A percentile compares a stretch with the other conserved stretches of the same genome.
phyloP scores from a whole-genome alignment of 768 basidiomycete genomes.

The Mycena rosella region DNA sequence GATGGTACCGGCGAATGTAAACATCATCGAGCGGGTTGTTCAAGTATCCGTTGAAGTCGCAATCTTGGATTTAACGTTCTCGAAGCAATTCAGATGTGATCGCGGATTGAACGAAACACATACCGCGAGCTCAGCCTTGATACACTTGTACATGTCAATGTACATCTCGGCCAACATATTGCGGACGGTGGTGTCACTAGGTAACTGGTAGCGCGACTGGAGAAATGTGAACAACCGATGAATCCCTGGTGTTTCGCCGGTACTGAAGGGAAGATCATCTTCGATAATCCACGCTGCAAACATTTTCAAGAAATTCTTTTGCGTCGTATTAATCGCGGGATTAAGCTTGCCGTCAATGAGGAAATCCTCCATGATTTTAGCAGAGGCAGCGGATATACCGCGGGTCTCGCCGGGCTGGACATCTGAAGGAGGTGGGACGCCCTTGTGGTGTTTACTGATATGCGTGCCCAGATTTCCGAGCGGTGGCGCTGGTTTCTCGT shows the following conservation, averaged over 20 bases:
- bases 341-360: constrained; percentile 50
- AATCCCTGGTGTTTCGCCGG: too few species aligned
- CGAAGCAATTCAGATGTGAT: not conserved
- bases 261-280: constrained; percentile 46
- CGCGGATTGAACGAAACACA: constrained; percentile 22
- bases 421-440: not conserved
- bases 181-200: constrained; percentile 43
- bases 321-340: constrained; percentile 40
- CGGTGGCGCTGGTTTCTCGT: not conserved
- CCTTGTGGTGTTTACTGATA: not conserved
- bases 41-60: constrained; percentile 45
- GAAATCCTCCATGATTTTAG: constrained; percentile 17
- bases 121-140: constrained; percentile 39
- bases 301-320: constrained; percentile 45
- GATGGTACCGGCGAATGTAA: constrained; percentile 48
- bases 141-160: constrained; percentile 36
- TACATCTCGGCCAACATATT: constrained; percentile 38
- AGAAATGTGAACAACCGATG: too few species aligned
- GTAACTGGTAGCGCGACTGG: constrained; percentile 29
- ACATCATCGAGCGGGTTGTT: constrained; percentile 44
- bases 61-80: constrained; percentile 40
- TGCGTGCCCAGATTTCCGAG: constrained; percentile 14
- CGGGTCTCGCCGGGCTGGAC: not conserved
- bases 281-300: constrained; percentile 48
- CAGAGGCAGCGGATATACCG: not conserved